These are phyloP conservation scores for Coemansia aciculifera DNA, from an alignment of 192 early-diverging fungal species.

Conservation along the genomic window DNA sequence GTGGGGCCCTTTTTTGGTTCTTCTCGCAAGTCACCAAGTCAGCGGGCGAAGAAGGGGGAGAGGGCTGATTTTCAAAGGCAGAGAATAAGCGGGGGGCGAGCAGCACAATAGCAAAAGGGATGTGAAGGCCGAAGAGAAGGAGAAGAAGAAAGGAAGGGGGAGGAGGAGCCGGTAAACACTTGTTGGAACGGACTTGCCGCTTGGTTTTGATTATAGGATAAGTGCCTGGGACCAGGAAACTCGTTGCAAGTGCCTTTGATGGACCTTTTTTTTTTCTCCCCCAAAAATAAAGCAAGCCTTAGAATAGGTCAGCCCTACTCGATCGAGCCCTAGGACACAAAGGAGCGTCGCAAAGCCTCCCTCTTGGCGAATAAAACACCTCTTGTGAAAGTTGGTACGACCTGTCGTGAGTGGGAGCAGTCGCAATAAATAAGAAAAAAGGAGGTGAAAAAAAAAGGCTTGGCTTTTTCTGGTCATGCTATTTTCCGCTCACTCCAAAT, in stretches of 20 bases:
- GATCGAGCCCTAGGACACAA: neutral
- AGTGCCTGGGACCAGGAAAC: neutral
- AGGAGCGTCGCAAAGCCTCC: neutral
- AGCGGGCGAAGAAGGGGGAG: neutral
- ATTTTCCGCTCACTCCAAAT: constrained; percentile 9
- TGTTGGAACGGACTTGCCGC: neutral
- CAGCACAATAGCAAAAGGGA: constrained; percentile 2
- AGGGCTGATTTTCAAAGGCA: constrained; percentile 11
- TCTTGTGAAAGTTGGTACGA: neutral
- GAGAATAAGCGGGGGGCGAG: neutral
- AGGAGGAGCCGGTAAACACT: neutral
- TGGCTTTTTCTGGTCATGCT: constrained; percentile 1
- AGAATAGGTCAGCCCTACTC: neutral
- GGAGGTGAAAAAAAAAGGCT: constrained; percentile 4
- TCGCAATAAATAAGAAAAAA: constrained; percentile 1
- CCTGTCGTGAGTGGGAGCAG: neutral
- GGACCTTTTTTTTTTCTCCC: neutral
- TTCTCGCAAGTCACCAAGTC: neutral
- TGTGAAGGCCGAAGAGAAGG: neutral
- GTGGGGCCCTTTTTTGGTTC: neutral
- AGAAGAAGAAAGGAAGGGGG: neutral
- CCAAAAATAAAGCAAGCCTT: constrained; percentile 3
- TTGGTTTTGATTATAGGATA: constrained; percentile 6
- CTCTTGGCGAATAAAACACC: neutral
- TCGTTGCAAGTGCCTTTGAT: neutral